Base-by-base conservation (phyloP, 495 filamentous ascomycete genomes). In the Daldinia caldariorum region DNA sequence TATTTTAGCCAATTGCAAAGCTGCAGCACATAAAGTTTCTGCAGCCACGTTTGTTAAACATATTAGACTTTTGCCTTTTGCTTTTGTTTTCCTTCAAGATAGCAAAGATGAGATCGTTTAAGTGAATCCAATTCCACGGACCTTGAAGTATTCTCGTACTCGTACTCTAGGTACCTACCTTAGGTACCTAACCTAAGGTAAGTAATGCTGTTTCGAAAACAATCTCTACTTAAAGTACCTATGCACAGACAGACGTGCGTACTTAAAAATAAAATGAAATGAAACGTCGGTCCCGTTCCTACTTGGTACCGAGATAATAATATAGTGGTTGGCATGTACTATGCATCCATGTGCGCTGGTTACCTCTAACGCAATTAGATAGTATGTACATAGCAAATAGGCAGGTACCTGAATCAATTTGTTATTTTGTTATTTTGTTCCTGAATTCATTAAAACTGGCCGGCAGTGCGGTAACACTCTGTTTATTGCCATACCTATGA, bases 391-490 rank as follows among this genome's bases (percentile, higher is more conserved):
- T 61, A 49, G 22, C 26, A 32, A 32, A 47, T 35, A 56, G 35
- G 47, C 26, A 64, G 58, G 67, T 70, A 66, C 61, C 49, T 63
- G 59, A 45, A 61, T 61, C 43, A 55, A 18, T 38, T 34, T 55
- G 32, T 29, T 18, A 26, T 45, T 38, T 34, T 55, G 32, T 29
- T 18, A 26, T 45, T 29, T 61, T 31, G 65, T 72, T 68, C 70
- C 69, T 67, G 69, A 61, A 69, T 69, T 69, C 61, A 65, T 69
- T 59, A 58, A 67, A 68, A 56, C 22, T 50, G 31, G 31, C 58
- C 70, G 65, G 65, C 45, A 72, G 37, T 66, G 55, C 65, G 70
- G 70, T 37, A 38, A 31, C 38, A 47, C 60, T 66, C 56, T 57
- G 41, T 55, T 62, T 58, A 58, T 54, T 18, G 20, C 34, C 34